phyloP scores from a whole-genome alignment of 208 protist species.

The Zelonia costaricensis region DNA sequence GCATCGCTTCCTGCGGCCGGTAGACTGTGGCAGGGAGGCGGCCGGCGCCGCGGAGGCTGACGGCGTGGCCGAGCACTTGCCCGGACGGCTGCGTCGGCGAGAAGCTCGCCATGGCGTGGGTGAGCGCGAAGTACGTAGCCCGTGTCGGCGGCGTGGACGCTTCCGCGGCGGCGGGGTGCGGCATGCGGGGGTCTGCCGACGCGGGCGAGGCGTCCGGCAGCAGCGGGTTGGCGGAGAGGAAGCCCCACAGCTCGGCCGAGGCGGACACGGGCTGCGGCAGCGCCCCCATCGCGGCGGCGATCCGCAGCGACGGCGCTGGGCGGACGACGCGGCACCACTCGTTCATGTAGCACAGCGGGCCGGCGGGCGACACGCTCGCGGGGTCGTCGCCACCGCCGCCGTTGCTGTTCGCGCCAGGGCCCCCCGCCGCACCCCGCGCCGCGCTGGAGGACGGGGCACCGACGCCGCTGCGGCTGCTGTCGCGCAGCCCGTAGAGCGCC shows the following conservation, averaged over 20 bases:
- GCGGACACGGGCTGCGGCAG: slow-evolving; percentile 48
- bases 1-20: slow-evolving; percentile 61
- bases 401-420: no score
- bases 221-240: slow-evolving; percentile 54
- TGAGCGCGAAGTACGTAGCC: slow-evolving; percentile 57
- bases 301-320: slow-evolving; percentile 52
- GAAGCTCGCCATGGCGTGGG: slow-evolving; percentile 47
- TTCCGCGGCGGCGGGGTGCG: no score
- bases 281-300: slow-evolving; percentile 55
- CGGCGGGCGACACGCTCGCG: slow-evolving; percentile 7
- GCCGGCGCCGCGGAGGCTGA: slow-evolving; percentile 69
- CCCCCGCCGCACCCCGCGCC: not conserved
- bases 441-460: not conserved
- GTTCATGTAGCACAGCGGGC: slow-evolving; percentile 66
- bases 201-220: slow-evolving; percentile 25
- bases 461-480: slow-evolving; percentile 25
- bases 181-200: no score
- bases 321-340: slow-evolving; percentile 73
- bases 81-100: slow-evolving; percentile 37
- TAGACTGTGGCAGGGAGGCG: slow-evolving; percentile 49
- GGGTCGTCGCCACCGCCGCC: not conserved
- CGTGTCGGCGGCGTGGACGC: no score
- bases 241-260: slow-evolving; percentile 59
- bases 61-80: slow-evolving; percentile 69
- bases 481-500: slow-evolving; percentile 71